phyloP scores from a whole-genome alignment of 2,329 filamentous ascomycete genomes.

The Rutstroemia sp. region DNA sequence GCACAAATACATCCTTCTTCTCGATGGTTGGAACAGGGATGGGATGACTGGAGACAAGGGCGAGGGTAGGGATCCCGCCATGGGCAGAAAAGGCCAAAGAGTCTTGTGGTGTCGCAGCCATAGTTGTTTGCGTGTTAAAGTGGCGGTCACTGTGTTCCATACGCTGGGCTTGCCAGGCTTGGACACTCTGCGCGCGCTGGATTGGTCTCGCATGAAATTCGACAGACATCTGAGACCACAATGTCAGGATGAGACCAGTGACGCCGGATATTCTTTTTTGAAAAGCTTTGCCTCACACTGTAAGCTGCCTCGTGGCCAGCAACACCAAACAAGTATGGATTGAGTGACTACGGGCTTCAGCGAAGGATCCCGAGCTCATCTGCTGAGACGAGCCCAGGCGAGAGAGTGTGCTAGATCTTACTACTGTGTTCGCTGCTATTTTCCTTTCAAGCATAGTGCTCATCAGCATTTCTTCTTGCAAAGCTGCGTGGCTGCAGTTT shows the following conservation, averaged over 20 bases:
- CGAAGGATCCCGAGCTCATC: background rate
- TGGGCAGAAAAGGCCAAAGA: background rate
- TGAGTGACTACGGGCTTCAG: background rate
- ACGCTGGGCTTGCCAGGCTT: background rate
- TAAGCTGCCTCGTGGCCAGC: background rate
- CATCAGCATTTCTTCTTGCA: background rate
- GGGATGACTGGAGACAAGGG: too few relatives aligned
- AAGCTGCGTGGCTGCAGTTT: background rate
- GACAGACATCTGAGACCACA: background rate
- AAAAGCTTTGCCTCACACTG: background rate
- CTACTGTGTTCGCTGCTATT: background rate
- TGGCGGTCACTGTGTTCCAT: background rate
- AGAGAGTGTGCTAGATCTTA: too few relatives aligned
- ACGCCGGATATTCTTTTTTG: background rate
- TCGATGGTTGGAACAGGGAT: too few relatives aligned
- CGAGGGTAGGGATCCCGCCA: background rate
- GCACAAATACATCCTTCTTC: too few relatives aligned
- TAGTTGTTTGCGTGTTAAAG: background rate
- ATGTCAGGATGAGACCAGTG: background rate
- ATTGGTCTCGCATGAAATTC: background rate
- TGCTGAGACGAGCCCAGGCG: background rate
- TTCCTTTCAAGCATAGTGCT: background rate
- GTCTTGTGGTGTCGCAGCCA: background rate
- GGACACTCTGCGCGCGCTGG: background rate
- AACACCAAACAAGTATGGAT: background rate